Evolutionary conservation across 2,329 filamentous ascomycete species (phyloP), one percentile per base, ranked within the genome.

Genomic region (Whalleya microplaca): DNA sequence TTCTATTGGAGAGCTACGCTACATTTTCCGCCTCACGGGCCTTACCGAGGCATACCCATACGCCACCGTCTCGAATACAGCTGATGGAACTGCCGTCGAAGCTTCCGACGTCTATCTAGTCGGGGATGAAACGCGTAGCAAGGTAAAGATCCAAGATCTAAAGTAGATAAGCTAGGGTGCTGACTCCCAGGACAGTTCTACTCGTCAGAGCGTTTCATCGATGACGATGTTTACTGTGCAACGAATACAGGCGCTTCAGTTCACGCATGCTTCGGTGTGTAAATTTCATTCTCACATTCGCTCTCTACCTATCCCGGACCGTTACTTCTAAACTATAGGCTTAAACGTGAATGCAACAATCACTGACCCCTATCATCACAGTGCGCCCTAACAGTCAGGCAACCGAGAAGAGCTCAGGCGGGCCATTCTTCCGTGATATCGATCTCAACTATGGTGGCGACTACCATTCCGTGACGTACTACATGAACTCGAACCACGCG

Each of bases 401-500:
- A 5, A 86, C 85, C 48, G 84, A 87, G 63, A 76, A 75, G 29
- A 81, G 80, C 2, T 81, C 82, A 2, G 84, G 84, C 8, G 84
- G 84, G 0, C 84, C 84, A 2, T 86, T 86, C 73, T 73, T 74
- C 71, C 68, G 73, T 2, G 82, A 84, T 57, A 84, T 85, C 66
- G 79, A 84, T 71, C 74, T 78, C 37, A 85, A 86, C 69, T 81
- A 81, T 32, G 78, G 74, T 6, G 80, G 79, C 1, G 71, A 74
- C 20, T 80, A 76, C 66, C 81, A 74, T 45, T 80, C 73, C 6
- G 74, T 86, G 0, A 84, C 83, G 61, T 85, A 81, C 70, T 86
- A 85, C 71, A 84, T 84, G 77, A 86, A 86, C 71, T 84, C 80
- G 2, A 78, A 78, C 37, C 84, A 86, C 53, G 77, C 78, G 7